Conservation (phyloP, 352 stramenopile species). For the Phytophthora pseudosyringae region DNA sequence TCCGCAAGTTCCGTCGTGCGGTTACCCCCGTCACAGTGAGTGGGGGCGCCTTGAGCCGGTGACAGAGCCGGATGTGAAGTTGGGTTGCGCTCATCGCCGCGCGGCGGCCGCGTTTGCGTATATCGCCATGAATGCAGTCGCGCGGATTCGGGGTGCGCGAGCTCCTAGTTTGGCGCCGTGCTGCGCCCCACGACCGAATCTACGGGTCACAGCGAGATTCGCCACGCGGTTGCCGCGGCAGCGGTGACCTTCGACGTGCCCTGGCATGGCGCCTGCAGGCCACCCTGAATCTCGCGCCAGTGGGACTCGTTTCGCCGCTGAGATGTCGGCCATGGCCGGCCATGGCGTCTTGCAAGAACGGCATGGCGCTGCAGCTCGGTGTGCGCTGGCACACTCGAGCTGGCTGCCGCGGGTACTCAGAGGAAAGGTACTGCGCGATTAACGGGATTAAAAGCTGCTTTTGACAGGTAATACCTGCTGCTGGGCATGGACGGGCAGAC, state of each 20-base stretch:
- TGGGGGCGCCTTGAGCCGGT: conserved; percentile 14
- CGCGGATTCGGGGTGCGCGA: conserved; percentile 9
- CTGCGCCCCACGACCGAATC: conserved; percentile 11
- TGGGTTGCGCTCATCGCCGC: conserved; percentile 26
- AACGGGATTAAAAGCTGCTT: conserved; percentile 8
- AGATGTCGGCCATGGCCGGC: neutral
- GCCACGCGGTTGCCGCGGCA: conserved; percentile 3
- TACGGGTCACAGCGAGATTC: conserved; percentile 18
- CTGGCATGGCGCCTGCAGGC: conserved; percentile 5
- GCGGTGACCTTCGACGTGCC: conserved; percentile 16
- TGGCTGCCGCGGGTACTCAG: neutral
- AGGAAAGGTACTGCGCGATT: conserved; percentile 1
- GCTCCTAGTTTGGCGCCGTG: conserved; percentile 1
- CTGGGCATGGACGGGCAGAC: neutral
- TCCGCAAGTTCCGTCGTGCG: neutral
- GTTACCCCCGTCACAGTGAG: conserved; percentile 24
- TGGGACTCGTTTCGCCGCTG: conserved; percentile 23
- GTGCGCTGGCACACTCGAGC: neutral
- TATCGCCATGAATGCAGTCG: conserved; percentile 9
- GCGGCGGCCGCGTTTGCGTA: conserved; percentile 4
- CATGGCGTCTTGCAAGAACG: neutral
- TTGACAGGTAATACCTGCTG: neutral
- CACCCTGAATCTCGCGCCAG: conserved; percentile 24
- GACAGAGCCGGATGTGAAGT: conserved; percentile 14
- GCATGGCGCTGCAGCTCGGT: neutral